These are phyloP conservation scores for Penicillium fimorum DNA, from an alignment of 495 filamentous ascomycete species.

Conservation along the genomic window DNA sequence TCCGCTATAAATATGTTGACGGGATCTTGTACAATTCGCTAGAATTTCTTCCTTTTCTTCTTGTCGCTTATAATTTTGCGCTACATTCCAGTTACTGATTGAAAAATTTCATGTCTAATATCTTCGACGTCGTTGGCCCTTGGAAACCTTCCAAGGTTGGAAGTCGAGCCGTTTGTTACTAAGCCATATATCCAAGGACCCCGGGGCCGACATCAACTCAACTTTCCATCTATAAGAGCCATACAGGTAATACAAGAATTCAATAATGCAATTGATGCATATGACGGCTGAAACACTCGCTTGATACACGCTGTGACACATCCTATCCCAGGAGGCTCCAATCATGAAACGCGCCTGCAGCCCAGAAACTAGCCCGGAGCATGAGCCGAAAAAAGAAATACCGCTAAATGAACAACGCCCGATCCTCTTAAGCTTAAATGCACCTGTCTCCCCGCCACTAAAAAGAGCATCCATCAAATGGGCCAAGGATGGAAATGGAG, in stretches of 20 bases:
- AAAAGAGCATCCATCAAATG: neutral
- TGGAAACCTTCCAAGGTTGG: neutral
- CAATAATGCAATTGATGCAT: neutral
- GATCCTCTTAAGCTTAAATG: conserved; percentile 11
- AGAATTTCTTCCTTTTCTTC: too few species aligned
- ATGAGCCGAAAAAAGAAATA: neutral
- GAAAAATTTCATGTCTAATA: too few species aligned
- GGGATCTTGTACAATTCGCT: too few species aligned
- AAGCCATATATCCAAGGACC: neutral
- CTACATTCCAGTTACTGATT: too few species aligned
- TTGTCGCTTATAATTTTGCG: too few species aligned
- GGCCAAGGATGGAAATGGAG: neutral
- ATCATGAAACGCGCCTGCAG: conserved; percentile 22
- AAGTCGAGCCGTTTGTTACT: neutral
- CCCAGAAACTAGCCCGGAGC: conserved; percentile 11
- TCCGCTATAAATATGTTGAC: too few species aligned
- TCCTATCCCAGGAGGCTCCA: neutral
- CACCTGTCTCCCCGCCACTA: conserved; percentile 22
- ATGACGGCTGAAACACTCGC: neutral
- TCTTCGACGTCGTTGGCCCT: neutral
- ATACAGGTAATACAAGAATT: neutral
- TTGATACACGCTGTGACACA: neutral
- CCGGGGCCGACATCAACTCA: neutral
- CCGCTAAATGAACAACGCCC: neutral
- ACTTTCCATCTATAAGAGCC: neutral